A percentile compares a stretch with the other conserved stretches of the same genome.
Conservation (phyloP, 106 monocot species). For the Vanilla planifolia region DNA sequence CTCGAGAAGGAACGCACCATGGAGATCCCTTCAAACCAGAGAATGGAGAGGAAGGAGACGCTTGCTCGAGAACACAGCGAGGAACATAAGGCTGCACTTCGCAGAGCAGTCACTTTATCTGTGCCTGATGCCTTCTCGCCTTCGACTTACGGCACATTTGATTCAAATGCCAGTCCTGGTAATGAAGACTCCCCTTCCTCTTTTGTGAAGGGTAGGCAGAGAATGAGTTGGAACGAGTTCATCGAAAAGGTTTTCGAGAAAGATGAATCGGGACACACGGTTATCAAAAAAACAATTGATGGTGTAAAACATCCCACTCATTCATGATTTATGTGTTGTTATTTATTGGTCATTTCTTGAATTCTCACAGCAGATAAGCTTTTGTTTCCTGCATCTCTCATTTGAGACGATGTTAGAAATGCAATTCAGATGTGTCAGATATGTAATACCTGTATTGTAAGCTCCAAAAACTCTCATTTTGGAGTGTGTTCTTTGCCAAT, state of each 20-base stretch:
- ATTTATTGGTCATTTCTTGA: too few species aligned
- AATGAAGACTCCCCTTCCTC: constrained; percentile 15
- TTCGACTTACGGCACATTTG: constrained; percentile 74
- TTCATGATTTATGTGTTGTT: too few species aligned
- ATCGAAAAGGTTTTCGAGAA: constrained; percentile 59
- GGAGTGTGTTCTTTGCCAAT: too few species aligned
- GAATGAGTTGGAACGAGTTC: constrained; percentile 64
- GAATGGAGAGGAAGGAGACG: constrained; percentile 59
- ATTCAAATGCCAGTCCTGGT: constrained; percentile 18
- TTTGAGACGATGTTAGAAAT: too few species aligned
- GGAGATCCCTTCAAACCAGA: constrained; percentile 67
- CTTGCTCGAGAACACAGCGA: constrained; percentile 56
- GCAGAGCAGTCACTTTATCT: constrained; percentile 58
- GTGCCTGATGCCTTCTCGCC: constrained; percentile 62
- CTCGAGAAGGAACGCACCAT: constrained; percentile 41
- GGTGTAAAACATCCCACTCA: neutral
- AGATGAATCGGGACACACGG: constrained; percentile 48
- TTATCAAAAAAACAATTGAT: constrained; percentile 25
- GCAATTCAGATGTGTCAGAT: too few species aligned
- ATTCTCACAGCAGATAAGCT: too few species aligned
- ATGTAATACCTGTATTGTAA: too few species aligned
- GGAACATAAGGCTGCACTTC: constrained; percentile 74
- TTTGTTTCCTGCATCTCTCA: too few species aligned
- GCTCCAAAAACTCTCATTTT: too few species aligned
- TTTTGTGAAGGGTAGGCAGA: constrained; percentile 20